Base-by-base conservation (phyloP, 2,329 filamentous ascomycete species). In the Teratosphaeria destructans region DNA sequence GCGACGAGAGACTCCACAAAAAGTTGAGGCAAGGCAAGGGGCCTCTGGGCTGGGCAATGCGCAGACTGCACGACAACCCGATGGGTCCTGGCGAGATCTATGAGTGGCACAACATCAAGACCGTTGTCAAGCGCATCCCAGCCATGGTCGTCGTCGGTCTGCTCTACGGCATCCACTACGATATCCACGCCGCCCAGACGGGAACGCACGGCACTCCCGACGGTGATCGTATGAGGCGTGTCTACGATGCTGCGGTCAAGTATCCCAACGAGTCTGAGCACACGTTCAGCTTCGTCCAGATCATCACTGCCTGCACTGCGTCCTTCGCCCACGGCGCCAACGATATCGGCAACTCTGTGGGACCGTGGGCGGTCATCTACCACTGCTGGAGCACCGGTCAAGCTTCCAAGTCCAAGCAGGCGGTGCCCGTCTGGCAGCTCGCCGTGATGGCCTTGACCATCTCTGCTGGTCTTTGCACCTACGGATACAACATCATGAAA, bases 1-100 rank as follows among this genome's bases (percentile, higher is more conserved):
- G 16, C 14, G 52, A 35, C 26, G 52, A 27, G 52, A 32, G 26
- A 54, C 80, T 86, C 67, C 82, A 87, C 70, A 82, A 82, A 26
- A 83, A 83, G 66, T 84, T 93, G 58, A 75, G 82, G 59, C 77
- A 82, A 72, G 80, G 79, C 60, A 76, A 76, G 1, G 87, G 88
- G 29, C 87, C 86, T 56, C 79, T 93, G n/a, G 89, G 85, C 67
- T 92, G 89, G 89, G 89, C 87, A 43, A 89, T 93, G 86, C 87
- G 89, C 66, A 83, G 79, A 56, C 84, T 92, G 23, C 87, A 84
- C 70, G 79, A 88, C 68, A 88, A 91, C 78, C 87, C 84, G 55
- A 82, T 90, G 75, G 86, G 86, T 19, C 72, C 84, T 19, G 89
- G 89, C 57, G 79, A 85, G 68, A 81, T 92, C 64, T 90, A 93